Evolutionary conservation across 768 basidiomycete genomes (phyloP), one percentile per base, ranked within the genome.

Genomic region (Tricholoma sp.): DNA sequence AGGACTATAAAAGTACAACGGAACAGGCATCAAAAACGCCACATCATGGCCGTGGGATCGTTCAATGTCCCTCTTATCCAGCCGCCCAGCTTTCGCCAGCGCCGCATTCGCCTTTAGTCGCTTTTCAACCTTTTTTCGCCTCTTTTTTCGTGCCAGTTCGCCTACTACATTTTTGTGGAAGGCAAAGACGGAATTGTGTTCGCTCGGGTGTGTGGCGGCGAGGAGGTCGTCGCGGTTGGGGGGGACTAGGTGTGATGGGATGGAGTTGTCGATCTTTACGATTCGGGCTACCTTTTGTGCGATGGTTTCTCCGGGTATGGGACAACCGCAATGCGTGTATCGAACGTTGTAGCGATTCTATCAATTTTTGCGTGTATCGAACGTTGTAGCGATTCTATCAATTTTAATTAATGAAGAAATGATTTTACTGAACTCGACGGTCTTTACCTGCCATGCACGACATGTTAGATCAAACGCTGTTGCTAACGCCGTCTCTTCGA

Each of bases 261-360:
- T 63, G 50, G 50, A 35, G 12, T 53, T 49, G 47, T 60, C 31
- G 52, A 43, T 19, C 12, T 52, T 54, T 18, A 68, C 57, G 27
- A 69, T 59, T 9, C 74, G 76, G 5, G 69, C 60, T 39, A 82
- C 65, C 50, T 67, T 72, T 58, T 78, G 71, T 5, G 72, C 67
- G 16, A 79, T 67, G 8, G 70, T 74, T 32, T 74, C 73, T 3
- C 75, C 77, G 0, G 77, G 75, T 5, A 72, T 64, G 0, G 79
- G 72, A 62, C 84, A 84, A 3, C 83, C 83, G 56, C 83, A 85
- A 58, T 79, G 76, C 56, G 69, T 76, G 67, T 85, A 85, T 3
- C 74, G 67, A 19, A 74, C 64, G 45, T 72, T 70, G 63, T 78
- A 85, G 4, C 81, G 79, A 32, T 70, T 57, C 66, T 79, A 7